These are phyloP conservation scores for Picochlorum costavermella DNA, from an alignment of 139 green algal species.

Conservation along the genomic window DNA sequence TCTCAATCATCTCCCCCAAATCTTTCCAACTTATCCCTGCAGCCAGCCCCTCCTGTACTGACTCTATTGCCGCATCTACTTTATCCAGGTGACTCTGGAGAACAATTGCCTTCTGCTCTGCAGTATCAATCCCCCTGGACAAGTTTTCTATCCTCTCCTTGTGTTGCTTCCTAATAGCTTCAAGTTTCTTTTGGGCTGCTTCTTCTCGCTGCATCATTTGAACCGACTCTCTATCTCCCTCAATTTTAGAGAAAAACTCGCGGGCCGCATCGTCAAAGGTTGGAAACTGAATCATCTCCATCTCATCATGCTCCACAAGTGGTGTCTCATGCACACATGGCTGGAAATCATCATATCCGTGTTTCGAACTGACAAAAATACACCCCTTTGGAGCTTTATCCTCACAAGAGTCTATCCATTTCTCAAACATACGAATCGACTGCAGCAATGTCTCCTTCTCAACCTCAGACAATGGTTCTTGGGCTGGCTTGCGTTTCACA, in stretches of 20 bases:
- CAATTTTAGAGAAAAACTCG: constrained; percentile 86
- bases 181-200: constrained; percentile 61
- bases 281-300: constrained; percentile 40
- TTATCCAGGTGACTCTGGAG: constrained; percentile 81
- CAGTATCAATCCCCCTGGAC: constrained; percentile 44
- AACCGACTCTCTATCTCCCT: constrained; percentile 54
- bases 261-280: constrained; percentile 84
- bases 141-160: constrained; percentile 51
- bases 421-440: constrained; percentile 25
- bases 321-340: constrained; percentile 43
- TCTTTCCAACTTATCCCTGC: constrained; percentile 84
- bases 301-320: background rate
- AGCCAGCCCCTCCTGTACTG: constrained; percentile 73
- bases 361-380: constrained; percentile 30
- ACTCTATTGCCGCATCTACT: constrained; percentile 78
- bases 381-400: constrained; percentile 32
- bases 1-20: constrained; percentile 58
- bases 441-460: constrained; percentile 28
- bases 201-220: constrained; percentile 46
- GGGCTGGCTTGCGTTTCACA: constrained; percentile 16
- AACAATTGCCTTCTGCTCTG: constrained; percentile 36
- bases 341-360: constrained; percentile 46
- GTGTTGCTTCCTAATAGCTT: constrained; percentile 66
- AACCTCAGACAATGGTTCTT: constrained; percentile 10
- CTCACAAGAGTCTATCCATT: constrained; percentile 47